A percentile compares a stretch with the other conserved stretches of the same genome.
phyloP scores from a whole-genome alignment of 1,284 basidiomycete species.

The Pseudozyma flocculosa region DNA sequence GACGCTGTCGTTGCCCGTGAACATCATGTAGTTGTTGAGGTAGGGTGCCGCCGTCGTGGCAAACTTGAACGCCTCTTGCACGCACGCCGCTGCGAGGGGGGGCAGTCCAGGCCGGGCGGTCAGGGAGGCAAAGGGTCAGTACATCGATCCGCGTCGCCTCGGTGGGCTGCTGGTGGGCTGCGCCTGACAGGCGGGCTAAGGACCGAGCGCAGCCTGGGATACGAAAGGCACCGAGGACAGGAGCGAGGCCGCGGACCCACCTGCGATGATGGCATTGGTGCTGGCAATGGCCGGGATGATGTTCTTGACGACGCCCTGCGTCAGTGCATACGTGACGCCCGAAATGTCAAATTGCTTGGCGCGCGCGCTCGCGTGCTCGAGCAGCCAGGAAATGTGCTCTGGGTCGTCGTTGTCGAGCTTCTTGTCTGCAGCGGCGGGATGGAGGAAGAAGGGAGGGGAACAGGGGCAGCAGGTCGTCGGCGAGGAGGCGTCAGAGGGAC shows the following conservation, averaged over 20 bases:
- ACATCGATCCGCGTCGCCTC: too few relatives aligned
- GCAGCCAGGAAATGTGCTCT: constrained; percentile 94
- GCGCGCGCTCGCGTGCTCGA: constrained; percentile 69
- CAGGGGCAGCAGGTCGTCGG: neutral
- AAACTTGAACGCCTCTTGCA: constrained; percentile 98
- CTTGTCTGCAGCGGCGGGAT: constrained; percentile 20
- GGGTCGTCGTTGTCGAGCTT: constrained; percentile 71
- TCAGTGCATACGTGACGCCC: constrained; percentile 95
- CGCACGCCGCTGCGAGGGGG: constrained; percentile 74
- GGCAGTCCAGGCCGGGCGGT: too few relatives aligned
- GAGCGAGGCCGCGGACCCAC: constrained; percentile 65
- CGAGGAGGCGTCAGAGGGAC: too few relatives aligned
- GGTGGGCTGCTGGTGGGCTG: too few relatives aligned
- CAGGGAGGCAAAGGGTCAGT: too few relatives aligned
- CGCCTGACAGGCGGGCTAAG: too few relatives aligned
- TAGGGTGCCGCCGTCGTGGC: constrained; percentile 91
- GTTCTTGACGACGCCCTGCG: constrained; percentile 98
- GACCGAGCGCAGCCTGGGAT: too few relatives aligned
- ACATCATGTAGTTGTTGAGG: constrained; percentile 93
- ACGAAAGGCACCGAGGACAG: too few relatives aligned
- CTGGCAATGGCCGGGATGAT: constrained; percentile 80
- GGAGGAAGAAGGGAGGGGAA: neutral
- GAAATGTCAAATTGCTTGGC: constrained; percentile 93
- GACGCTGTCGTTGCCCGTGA: constrained; percentile 87
- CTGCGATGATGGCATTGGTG: constrained; percentile 55